phyloP scores from a whole-genome alignment of 805 yeast species.

The Starmerella riodocensis region DNA sequence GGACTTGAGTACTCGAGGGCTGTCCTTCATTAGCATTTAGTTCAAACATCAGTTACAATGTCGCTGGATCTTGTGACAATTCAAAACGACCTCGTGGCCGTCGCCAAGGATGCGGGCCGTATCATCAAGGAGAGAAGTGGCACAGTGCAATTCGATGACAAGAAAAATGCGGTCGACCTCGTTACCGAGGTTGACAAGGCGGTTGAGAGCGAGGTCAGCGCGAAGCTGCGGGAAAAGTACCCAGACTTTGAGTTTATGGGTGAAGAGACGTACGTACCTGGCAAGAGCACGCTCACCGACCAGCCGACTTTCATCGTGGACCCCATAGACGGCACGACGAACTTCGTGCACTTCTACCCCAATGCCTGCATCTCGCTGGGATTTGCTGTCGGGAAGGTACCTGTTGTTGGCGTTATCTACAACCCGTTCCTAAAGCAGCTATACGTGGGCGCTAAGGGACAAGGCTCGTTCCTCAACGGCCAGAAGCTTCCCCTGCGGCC shows the following conservation, averaged over 20 bases:
- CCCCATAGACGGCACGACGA: conserved; percentile 55
- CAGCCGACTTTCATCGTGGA: conserved; percentile 54
- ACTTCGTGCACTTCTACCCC: conserved; percentile 51
- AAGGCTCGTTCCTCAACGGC: conserved; percentile 43
- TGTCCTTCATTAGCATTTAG: too few species aligned
- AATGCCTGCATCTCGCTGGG: conserved; percentile 51
- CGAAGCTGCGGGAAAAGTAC: conserved; percentile 27
- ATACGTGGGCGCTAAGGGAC: conserved; percentile 42
- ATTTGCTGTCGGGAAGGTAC: conserved; percentile 35
- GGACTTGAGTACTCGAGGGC: background rate
- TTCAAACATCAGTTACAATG: conserved; percentile 7
- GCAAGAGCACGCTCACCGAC: conserved; percentile 34
- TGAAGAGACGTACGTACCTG: conserved; percentile 45
- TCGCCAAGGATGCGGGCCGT: conserved; percentile 38
- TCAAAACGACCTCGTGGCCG: conserved; percentile 28
- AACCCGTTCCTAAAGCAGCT: conserved; percentile 44
- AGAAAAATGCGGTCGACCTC: conserved; percentile 47
- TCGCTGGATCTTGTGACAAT: conserved; percentile 27
- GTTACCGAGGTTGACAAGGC: conserved; percentile 49
- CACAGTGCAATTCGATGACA: conserved; percentile 37
- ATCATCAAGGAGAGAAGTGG: conserved; percentile 41
- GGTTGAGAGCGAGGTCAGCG: conserved; percentile 36
- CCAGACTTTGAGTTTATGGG: conserved; percentile 46
- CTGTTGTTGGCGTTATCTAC: conserved; percentile 54
- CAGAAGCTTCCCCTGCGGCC: conserved; percentile 30